Evolutionary conservation across 2,329 filamentous ascomycete genomes (phyloP), one percentile per base, ranked within the genome.

Genomic region (Fusarium pseudonygamai): DNA sequence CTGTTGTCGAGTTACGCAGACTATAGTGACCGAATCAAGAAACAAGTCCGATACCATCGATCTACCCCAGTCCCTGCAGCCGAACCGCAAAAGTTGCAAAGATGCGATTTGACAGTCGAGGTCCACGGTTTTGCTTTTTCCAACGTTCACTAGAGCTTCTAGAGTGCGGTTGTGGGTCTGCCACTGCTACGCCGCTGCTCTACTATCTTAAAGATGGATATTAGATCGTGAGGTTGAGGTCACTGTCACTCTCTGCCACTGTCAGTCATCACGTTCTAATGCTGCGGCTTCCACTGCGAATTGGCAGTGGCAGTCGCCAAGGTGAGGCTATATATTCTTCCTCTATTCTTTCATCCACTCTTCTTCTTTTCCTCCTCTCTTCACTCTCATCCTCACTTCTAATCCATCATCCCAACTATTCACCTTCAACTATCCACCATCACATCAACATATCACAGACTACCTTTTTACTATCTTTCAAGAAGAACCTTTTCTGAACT

Each of bases 51-150:
- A 32, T 63, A 28, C 34, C 39, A 47, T 47, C 45, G 13, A 61
- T 61, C n/a, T 46, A 64, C 62, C 62, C 62, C 32, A 43, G 45
- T 60, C 57, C 37, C 43, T 61, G 55, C 36, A 39, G 28, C 42
- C 42, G 30, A 37, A 39, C 59, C 60, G 40, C n/a, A 37, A 47
- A 46, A 60, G 55, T 40, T 59, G 56, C 56, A 59, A 59, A 59
- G 56, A 59, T 59, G 56, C 56, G 56, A 59, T 39, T 55, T 45
- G 39, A 52, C 43, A 45, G 43, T 34, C 22, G 20, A 46, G 36
- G 16, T 60, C 60, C 55, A 34, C 46, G 20, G 30, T 24, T 69
- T 70, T 69, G 52, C 67, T 69, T 69, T 70, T 69, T 70, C 28
- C 15, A 46, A 55, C 46, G 26, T 36, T 53, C 34, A 30, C 52